These are phyloP conservation scores for Diplogelasinospora grovesii DNA, from an alignment of 495 filamentous ascomycete genomes.

Conservation along the genomic window DNA sequence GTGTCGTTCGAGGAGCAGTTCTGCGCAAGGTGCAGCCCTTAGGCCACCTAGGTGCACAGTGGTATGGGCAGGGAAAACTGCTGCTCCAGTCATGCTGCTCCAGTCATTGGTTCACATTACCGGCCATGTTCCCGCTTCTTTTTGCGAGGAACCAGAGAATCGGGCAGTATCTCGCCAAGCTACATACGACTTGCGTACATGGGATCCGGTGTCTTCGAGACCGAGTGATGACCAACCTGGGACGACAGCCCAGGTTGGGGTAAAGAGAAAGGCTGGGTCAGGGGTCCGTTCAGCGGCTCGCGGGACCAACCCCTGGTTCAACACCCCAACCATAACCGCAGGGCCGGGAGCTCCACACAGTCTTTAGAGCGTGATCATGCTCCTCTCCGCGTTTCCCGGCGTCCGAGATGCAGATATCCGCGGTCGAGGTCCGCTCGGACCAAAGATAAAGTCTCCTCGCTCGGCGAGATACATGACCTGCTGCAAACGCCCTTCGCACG, in stretches of 20 bases:
- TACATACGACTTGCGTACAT: too few relatives aligned
- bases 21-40: too few relatives aligned
- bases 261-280: too few relatives aligned
- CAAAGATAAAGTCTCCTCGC: conserved; percentile 15
- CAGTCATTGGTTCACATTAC: too few relatives aligned
- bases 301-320: not conserved
- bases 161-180: too few relatives aligned
- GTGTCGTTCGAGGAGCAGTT: too few relatives aligned
- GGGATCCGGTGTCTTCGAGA: not conserved
- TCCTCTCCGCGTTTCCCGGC: conserved; percentile 15
- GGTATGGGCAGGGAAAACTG: too few relatives aligned
- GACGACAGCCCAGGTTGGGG: not conserved
- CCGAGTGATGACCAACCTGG: not conserved
- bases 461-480: conserved; percentile 21
- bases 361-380: conserved; percentile 19
- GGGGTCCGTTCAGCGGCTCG: not conserved
- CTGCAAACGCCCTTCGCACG: conserved; percentile 16
- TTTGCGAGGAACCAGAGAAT: too few relatives aligned
- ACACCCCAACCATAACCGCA: conserved; percentile 20
- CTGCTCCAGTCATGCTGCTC: too few relatives aligned
- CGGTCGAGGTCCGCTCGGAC: not conserved
- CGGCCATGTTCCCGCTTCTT: too few relatives aligned
- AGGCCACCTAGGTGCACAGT: too few relatives aligned
- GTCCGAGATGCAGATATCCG: conserved; percentile 23
- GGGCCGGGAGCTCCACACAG: conserved; percentile 8